Evolutionary conservation across 1,284 basidiomycete species (phyloP).

Genomic region (Leccinum angustisporum): DNA sequence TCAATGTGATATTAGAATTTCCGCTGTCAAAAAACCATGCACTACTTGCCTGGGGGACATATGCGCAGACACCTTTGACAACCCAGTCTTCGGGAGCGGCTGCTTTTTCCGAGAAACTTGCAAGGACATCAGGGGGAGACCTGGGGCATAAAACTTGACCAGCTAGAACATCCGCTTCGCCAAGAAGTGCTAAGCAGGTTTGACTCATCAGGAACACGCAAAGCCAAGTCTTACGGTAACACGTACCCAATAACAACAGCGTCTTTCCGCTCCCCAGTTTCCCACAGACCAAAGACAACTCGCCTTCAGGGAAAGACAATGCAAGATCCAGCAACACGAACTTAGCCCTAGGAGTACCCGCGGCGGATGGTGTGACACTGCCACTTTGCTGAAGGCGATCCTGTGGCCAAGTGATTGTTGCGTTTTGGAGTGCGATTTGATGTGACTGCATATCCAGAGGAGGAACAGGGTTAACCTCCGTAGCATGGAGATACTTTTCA

Average conservation of each 20-base stretch:
- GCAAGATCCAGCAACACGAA: constrained; percentile 83
- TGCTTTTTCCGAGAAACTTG: constrained; percentile 47
- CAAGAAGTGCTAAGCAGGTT: constrained; percentile 64
- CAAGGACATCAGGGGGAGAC: constrained; percentile 78
- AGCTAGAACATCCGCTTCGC: constrained; percentile 84
- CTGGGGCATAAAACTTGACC: constrained; percentile 82
- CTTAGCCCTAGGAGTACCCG: constrained; percentile 72
- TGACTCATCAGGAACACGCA: constrained; percentile 14
- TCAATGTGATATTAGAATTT: neutral
- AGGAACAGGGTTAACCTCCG: constrained; percentile 65
- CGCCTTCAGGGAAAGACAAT: constrained; percentile 75
- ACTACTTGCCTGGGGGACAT: constrained; percentile 88
- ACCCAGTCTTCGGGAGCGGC: constrained; percentile 67
- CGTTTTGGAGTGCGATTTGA: constrained; percentile 74
- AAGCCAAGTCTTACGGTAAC: neutral
- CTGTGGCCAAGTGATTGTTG: constrained; percentile 89
- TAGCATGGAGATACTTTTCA: constrained; percentile 80
- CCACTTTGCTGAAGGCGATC: constrained; percentile 55
- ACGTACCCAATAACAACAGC: constrained; percentile 65
- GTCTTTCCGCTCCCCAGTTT: constrained; percentile 84
- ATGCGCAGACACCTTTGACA: constrained; percentile 77
- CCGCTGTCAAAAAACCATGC: neutral
- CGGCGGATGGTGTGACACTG: constrained; percentile 49
- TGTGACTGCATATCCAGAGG: constrained; percentile 56
- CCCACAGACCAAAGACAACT: constrained; percentile 82